Percentiles rank a stretch among this genome's conserved stretches.
These are phyloP conservation scores for Prosopis cineraria DNA, from an alignment of 306 rosid genomes.

Conservation along the genomic window DNA sequence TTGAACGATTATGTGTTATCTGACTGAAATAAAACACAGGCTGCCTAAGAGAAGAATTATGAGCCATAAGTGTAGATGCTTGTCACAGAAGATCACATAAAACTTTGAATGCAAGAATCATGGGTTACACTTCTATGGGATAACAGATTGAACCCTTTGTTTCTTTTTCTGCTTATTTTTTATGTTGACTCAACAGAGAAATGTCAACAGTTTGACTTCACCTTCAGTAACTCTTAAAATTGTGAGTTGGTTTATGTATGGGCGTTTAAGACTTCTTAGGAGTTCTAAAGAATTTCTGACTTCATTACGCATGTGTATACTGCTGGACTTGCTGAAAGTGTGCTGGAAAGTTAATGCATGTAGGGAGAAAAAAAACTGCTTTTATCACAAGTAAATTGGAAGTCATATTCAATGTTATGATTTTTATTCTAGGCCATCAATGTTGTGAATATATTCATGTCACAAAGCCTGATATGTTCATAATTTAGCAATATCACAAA, in stretches of 20 bases:
- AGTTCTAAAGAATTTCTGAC: background rate
- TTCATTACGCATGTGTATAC: background rate
- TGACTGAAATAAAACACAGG: slow-evolving; percentile 22
- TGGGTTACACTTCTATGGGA: too few relatives aligned
- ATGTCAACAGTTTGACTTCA: too few relatives aligned
- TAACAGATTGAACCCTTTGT: too few relatives aligned
- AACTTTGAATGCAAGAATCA: too few relatives aligned
- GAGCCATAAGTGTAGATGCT: too few relatives aligned
- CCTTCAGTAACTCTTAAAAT: too few relatives aligned
- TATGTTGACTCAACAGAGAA: too few relatives aligned
- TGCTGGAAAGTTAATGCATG: background rate
- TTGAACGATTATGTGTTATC: background rate
- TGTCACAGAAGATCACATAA: too few relatives aligned
- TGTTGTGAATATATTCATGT: background rate
- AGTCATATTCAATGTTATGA: background rate
- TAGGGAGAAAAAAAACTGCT: background rate
- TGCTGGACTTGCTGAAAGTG: background rate
- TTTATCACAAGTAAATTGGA: background rate
- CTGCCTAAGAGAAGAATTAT: background rate
- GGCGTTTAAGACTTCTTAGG: too few relatives aligned
- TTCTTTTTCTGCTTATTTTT: too few relatives aligned
- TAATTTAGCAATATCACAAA: background rate
- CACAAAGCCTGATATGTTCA: background rate
- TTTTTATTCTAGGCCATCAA: background rate
- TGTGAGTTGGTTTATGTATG: background rate